Evolutionary conservation across 1,139 yeast genomes (phyloP).

Genomic region (Saccharomyces hybrid): DNA sequence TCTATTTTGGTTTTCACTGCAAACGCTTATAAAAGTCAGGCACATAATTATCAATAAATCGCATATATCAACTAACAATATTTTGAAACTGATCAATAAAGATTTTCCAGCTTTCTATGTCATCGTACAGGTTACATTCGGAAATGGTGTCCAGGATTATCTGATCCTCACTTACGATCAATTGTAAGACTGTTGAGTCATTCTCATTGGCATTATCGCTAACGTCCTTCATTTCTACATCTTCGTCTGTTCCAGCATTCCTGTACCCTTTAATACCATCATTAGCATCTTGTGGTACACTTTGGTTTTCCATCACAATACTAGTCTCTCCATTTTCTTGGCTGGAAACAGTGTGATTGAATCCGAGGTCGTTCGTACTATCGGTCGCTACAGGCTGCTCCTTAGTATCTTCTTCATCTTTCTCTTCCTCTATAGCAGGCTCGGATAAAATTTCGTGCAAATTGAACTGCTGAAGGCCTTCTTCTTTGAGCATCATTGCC

Average conservation of each 20-base stretch:
- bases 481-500: conserved; percentile 28
- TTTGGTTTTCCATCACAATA: conserved; percentile 5
- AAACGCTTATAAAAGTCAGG: too few species aligned
- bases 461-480: conserved; percentile 29
- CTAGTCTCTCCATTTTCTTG: conserved; percentile 1
- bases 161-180: conserved; percentile 28
- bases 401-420: conserved; percentile 2
- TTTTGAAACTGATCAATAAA: conserved; percentile 13
- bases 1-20: too few species aligned
- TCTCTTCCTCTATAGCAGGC: conserved; percentile 17
- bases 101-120: conserved; percentile 17
- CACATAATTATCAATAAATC: too few species aligned
- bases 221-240: conserved; percentile 2
- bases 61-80: conserved; percentile 1
- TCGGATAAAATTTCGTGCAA: conserved; percentile 29
- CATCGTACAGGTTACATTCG: conserved; percentile 23
- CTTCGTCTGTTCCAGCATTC: conserved; percentile 1
- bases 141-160: conserved; percentile 17
- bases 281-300: conserved; percentile 2
- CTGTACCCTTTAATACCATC: neutral
- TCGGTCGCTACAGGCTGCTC: neutral
- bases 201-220: conserved; percentile 5
- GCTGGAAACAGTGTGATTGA: neutral
- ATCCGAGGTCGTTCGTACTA: neutral
- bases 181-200: conserved; percentile 6